Evolutionary conservation across 345 rosid genomes (phyloP), one percentile per base, ranked within the genome.

Genomic region (Ceriops zippeliana): DNA sequence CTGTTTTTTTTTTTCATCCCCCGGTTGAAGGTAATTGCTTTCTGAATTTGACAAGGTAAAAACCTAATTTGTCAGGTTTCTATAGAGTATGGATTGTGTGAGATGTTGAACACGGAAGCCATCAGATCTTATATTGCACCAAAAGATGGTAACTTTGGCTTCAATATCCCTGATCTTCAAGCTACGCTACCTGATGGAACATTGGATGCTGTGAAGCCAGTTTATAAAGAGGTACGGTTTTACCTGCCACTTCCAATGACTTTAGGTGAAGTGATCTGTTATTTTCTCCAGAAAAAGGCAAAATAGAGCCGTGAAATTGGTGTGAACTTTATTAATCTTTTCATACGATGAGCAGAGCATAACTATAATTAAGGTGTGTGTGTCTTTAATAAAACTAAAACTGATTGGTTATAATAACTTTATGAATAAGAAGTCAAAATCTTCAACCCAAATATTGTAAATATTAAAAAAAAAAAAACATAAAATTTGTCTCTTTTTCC

Each of bases 61-160:
- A 56, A 10, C 28, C 7, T 11, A 21, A 56, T 24, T 26, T 37
- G 7, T 42, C 77, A 95, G 98, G 92, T 89, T 10, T 71, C 90
- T 19, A 71, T 95, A 38, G 98, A 91, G 66, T 78, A 73, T 80
- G 97, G 96, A 65, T 72, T 95, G 70, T 86, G 93, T 66, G 98
- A 90, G 84, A 80, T 89, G 87, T 17, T 95, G 73, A 90, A 80
- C 65, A 30, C 68, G 61, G 74, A 71, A 54, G 90, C 98, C 58
- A 88, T 91, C 28, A 80, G 84, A 47, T 63, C 27, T 64, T 77
- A 82, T 62, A 20, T 69, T 35, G 91, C 86, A 22, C 96, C 99
- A 19, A 72, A 81, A 76, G 85, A 88, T 71, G 91, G 88, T 26
- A 70, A 76, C 1, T 90, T 89, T 77, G 77, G 76, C 26, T 91